Percentiles rank a stretch among this genome's conserved stretches.
Conservation (phyloP, 148 eudicot species). For the Camellia granthamiana region DNA sequence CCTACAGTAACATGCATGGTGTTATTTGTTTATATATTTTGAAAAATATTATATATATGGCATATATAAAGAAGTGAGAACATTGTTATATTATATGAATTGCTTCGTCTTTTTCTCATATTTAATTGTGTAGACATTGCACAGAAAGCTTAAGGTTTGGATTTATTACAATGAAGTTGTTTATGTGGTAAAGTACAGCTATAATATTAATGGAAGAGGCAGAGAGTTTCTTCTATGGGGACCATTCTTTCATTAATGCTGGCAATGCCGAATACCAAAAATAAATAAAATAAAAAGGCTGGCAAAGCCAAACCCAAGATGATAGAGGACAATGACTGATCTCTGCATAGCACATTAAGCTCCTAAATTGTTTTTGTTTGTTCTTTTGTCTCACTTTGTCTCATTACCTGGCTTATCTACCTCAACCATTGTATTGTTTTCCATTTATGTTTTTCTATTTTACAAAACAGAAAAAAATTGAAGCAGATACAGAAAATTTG, state of each 20-base stretch:
- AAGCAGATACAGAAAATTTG: too few relatives aligned
- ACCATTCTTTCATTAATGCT: constrained; percentile 16
- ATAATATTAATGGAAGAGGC: constrained; percentile 1
- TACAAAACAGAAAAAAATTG: too few relatives aligned
- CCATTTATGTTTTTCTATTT: too few relatives aligned
- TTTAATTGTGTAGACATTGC: not conserved
- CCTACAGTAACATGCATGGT: too few relatives aligned
- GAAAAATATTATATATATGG: not conserved
- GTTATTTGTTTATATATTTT: too few relatives aligned
- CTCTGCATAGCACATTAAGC: not conserved
- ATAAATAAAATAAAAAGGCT: not conserved
- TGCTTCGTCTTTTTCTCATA: not conserved
- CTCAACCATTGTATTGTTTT: too few relatives aligned
- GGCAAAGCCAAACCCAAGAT: constrained; percentile 16
- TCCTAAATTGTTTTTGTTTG: not conserved
- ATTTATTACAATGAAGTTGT: too few relatives aligned
- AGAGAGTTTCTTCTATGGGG: not conserved
- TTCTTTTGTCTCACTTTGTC: not conserved
- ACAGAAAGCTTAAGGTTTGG: not conserved
- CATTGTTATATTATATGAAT: not conserved
- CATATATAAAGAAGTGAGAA: not conserved
- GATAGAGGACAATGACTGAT: constrained; percentile 9
- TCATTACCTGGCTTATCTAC: too few relatives aligned
- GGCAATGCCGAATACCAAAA: constrained; percentile 11
- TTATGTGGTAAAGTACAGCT: not conserved